A percentile compares a stretch with the other conserved stretches of the same genome.
phyloP scores from a whole-genome alignment of 2,329 filamentous ascomycete species.

The Fonsecaea erecta region DNA sequence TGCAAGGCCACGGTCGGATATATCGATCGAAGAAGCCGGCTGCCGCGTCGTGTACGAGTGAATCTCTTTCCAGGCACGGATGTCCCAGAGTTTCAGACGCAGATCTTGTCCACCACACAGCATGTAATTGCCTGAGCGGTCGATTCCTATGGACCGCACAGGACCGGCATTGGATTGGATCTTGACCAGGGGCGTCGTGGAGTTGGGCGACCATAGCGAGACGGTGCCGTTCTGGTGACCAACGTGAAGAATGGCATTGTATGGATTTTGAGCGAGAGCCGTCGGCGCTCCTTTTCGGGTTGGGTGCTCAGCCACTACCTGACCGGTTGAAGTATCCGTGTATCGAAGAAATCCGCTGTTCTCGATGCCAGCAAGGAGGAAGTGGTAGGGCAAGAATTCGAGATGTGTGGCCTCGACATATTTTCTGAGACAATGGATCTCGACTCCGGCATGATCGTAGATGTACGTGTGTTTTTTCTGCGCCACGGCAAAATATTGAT shows the following conservation, averaged over 20 bases:
- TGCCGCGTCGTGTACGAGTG: constrained; percentile 84
- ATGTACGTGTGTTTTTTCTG: constrained; percentile 98
- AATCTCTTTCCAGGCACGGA: constrained; percentile 90
- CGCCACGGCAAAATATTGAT: constrained; percentile 88
- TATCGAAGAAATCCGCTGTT: constrained; percentile 87
- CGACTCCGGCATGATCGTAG: constrained; percentile 87
- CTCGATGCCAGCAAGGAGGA: constrained; percentile 75
- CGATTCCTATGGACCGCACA: constrained; percentile 80
- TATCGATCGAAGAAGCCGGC: constrained; percentile 80
- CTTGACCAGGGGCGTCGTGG: constrained; percentile 83
- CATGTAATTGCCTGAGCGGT: constrained; percentile 93
- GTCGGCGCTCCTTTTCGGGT: constrained; percentile 84
- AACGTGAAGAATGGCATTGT: constrained; percentile 88
- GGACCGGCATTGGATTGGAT: constrained; percentile 87
- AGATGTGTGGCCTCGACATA: constrained; percentile 91
- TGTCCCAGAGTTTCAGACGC: constrained; percentile 94
- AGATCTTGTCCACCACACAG: constrained; percentile 87
- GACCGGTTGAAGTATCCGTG: constrained; percentile 91
- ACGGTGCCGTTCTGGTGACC: constrained; percentile 96
- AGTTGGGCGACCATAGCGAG: constrained; percentile 94
- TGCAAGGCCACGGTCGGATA: constrained; percentile 85
- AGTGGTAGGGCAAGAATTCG: constrained; percentile 96
- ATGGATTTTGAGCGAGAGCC: constrained; percentile 83
- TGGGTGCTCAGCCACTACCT: constrained; percentile 81
- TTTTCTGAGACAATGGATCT: constrained; percentile 87